Evolutionary conservation across 352 stramenopile genomes (phyloP).

Genomic region (Ophiocytium majus): DNA sequence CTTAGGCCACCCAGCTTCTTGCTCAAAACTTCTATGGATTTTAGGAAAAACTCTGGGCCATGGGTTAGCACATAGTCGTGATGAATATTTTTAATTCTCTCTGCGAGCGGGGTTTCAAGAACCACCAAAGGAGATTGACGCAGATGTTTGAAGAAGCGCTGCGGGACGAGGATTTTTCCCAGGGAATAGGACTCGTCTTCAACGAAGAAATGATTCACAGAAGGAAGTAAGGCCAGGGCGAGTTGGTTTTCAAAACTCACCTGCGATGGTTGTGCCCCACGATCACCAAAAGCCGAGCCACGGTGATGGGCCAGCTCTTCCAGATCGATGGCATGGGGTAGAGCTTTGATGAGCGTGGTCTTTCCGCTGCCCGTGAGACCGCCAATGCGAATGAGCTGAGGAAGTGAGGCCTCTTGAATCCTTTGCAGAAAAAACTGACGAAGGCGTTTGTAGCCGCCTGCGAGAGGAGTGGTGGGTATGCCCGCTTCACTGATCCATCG

Average conservation of each 20-base stretch:
- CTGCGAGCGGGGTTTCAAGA: neutral
- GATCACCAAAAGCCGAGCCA: neutral
- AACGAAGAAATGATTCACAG: neutral
- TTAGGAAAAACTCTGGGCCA: neutral
- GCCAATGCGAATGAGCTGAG: neutral
- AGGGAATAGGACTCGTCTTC: neutral
- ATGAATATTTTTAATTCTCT: conserved; percentile 8
- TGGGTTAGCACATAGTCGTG: neutral
- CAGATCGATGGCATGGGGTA: conserved; percentile 3
- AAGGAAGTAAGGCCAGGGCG: neutral
- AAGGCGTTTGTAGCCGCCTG: conserved; percentile 8
- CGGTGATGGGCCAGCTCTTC: conserved; percentile 8
- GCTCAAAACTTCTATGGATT: neutral
- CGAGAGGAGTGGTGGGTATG: neutral
- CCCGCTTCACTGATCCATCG: neutral
- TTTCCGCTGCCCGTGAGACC: neutral
- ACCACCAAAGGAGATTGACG: neutral
- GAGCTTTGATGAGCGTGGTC: too few species aligned
- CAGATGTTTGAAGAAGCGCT: neutral
- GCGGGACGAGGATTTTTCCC: neutral
- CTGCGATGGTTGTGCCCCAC: neutral
- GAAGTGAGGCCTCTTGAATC: neutral
- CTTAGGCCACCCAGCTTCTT: neutral
- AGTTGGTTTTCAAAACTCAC: conserved; percentile 2
- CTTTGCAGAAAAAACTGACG: neutral